Evolutionary conservation across 73 alveolate species (phyloP), one percentile per base, ranked within the genome.

Genomic region (Blepharisma stoltei): DNA sequence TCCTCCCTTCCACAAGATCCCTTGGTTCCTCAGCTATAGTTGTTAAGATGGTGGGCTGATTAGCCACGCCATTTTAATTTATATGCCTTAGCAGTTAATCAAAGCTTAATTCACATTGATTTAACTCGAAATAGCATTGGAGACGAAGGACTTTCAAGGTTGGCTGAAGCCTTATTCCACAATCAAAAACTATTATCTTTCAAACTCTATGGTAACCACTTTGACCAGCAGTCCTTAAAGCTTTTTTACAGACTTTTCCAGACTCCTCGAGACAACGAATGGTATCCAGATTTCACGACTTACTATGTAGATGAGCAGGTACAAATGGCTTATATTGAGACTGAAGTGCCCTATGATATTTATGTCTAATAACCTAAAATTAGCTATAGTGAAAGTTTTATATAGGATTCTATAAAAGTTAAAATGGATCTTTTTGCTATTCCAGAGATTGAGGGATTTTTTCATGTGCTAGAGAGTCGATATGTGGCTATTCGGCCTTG

Each of bases 111-210:
- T 8, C 99, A 97, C 86, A 78, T 97, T 53, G 99, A 97, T 78
- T 87, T 97, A 91, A 94, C 99, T 46, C 85, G 95, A 77, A 97
- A 96, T 87, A 95, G 92, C 83, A 93, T 97, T 44, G 98, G 97
- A 6, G 99, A 97, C 73, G 87, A 92, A 80, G 99, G 99, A 0
- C 86, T 94, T 66, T 73, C 88, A 46, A 81, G 78, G 88, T 60
- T 86, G 21, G 94, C 98, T 11, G 90, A 92, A 70, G 44, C 96
- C n/a, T 77, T 92, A 75, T 84, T 79, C 49, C 86, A 92, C 3
- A 92, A 92, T 84, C 86, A 78, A 41, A 86, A 87, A 25, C 79
- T 92, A 32, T 82, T 92, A 81, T 76, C 91, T 0, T 85, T 92
- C 14, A 92, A 92, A 54, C 54, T 92, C 50, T 92, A 86, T 84